Percentiles rank a stretch among this genome's conserved stretches.
Evolutionary conservation across 495 filamentous ascomycete species (phyloP).

Genomic region (Xylaria flabelliformis): DNA sequence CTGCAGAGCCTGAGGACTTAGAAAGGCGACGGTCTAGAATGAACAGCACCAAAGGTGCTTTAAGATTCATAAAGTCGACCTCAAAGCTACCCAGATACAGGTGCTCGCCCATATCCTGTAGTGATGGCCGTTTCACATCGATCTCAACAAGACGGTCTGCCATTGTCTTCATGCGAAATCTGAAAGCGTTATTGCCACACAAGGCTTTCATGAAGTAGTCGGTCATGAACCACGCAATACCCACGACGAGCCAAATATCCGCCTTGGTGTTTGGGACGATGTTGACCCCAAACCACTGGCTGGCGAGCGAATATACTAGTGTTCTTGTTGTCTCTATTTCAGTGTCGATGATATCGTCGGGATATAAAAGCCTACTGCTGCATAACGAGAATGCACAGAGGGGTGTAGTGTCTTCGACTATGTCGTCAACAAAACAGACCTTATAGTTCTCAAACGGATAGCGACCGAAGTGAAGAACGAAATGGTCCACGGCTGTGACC

Average conservation of each 20-base stretch:
- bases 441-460: slow-evolving; percentile 91
- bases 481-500: slow-evolving; percentile 76
- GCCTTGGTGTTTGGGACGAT: slow-evolving; percentile 77
- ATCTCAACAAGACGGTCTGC: slow-evolving; percentile 80
- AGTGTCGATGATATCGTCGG: slow-evolving; percentile 79
- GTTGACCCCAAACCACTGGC: slow-evolving; percentile 91
- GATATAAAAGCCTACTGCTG: slow-evolving; percentile 83
- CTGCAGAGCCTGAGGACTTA: slow-evolving; percentile 83
- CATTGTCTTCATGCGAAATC: slow-evolving; percentile 86
- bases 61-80: slow-evolving; percentile 87
- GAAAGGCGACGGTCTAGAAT: slow-evolving; percentile 89
- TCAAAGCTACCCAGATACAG: slow-evolving; percentile 82
- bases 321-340: slow-evolving; percentile 78
- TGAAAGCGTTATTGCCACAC: slow-evolving; percentile 92
- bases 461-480: slow-evolving; percentile 80
- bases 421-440: slow-evolving; percentile 91
- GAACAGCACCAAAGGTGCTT: slow-evolving; percentile 89
- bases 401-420: slow-evolving; percentile 70
- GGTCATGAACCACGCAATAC: slow-evolving; percentile 91
- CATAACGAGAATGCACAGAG: slow-evolving; percentile 86
- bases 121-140: slow-evolving; percentile 81
- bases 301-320: slow-evolving; percentile 83
- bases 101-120: slow-evolving; percentile 78
- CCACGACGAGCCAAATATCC: slow-evolving; percentile 93
- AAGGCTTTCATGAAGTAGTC: slow-evolving; percentile 87